Evolutionary conservation across 768 basidiomycete genomes (phyloP), one percentile per base, ranked within the genome.

Genomic region (Guyanaporus albipodus): DNA sequence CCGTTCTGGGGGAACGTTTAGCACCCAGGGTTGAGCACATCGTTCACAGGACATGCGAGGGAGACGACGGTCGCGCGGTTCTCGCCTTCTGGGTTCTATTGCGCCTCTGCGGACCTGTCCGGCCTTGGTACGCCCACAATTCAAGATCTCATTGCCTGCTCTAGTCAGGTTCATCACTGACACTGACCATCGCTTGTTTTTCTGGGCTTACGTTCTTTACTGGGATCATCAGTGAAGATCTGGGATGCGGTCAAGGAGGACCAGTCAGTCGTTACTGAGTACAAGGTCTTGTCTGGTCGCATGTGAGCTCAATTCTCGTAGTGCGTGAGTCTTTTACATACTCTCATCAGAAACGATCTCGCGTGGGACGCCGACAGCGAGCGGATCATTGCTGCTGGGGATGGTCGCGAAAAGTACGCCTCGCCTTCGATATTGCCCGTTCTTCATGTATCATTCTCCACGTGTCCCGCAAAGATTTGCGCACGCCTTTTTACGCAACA

Each of bases 331-430:
- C n/a, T 40, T 28, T 18, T 17, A 23, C 24, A 9, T 21, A 21
- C 11, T 4, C 22, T 9, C 39, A n/a, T 8, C 54, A 91, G 93
- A 54, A 93, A 93, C 56, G 95, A 97, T 68, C 78, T 98, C 18
- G 86, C 85, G 10, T 98, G 95, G 95, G 95, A 97, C 59, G 88
- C 87, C 2, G 95, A 97, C 66, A 91, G 87, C 61, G 95, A 96
- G 64, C 79, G 95, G n/a, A 87, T 98, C 47, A 87, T 97, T 39
- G 90, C 86, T 7, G 94, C 90, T 11, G 95, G 95, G 43, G 91
- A 95, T 54, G 93, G 93, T 28, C 77, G 83, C 49, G 94, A 93
- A 59, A 91, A 87, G 91, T 92, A 44, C 15, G 54, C 44, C 11
- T 31, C 11, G 0, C 5, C 14, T 8, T 12, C 1, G 12, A 8